Base-by-base conservation (phyloP, 192 early-diverging fungal genomes). In the Thoreauomyces humboldtii region DNA sequence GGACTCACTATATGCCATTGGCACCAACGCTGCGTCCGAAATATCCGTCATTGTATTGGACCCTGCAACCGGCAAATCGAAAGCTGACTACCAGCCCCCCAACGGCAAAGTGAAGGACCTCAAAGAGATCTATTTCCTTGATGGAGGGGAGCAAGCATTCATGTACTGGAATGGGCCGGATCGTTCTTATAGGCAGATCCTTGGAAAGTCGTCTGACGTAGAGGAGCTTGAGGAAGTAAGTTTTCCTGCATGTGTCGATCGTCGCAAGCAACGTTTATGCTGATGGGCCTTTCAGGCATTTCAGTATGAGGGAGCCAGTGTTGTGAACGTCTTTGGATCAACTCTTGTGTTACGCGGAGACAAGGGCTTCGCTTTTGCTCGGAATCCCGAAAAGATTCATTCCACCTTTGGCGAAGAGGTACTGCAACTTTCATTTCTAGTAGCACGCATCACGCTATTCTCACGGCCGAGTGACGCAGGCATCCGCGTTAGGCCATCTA, bases 31-130 rank as follows among this genome's bases (percentile, higher is more conserved):
- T 9, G 14, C 11, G 4, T 15, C 31, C 14, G 29, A 52, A 14
- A 50, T 69, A 9, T 41, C 35, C 37, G 28, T 55, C 29, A 31
- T 55, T 17, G 22, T 33, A 25, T 7, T 69, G 22, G 58, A 62
- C 29, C 7, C 25, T 9, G 44, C n/a, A 2, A 32, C 19, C 21
- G 67, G 67, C 3, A 14, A 21, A 17, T 44, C 55, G 15, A 27
- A 27, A 12, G 25, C 42, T 4, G 59, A 61, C 15, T 69, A 69
- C 43, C 46, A 69, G 43, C 67, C 67, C 24, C 67, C 59, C 5
- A 41, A 69, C 35, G 42, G 45, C 21, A 2, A 33, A 15, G 50
- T 69, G n/a, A 22, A 24, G 15, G 19, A 19, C 34, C 15, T 41
- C 6, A 41, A 24, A 4, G 59, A 69, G 38, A 27, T 69, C 28